These are phyloP conservation scores for Leptodontidium sp. DNA, from an alignment of 2,329 filamentous ascomycete genomes.

Conservation along the genomic window DNA sequence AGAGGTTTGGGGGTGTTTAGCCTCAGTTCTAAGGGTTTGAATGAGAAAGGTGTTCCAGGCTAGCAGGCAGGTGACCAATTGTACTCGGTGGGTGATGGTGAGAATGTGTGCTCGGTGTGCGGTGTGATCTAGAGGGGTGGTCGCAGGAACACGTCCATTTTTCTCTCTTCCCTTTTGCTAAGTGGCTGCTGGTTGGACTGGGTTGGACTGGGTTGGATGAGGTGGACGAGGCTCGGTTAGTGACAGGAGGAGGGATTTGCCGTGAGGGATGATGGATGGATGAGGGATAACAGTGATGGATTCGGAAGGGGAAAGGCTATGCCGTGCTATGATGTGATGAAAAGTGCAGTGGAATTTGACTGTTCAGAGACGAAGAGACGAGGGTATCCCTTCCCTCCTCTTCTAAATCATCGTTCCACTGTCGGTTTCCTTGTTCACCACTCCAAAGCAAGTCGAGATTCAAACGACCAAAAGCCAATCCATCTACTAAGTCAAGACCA, in stretches of 20 bases:
- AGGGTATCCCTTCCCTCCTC: neutral
- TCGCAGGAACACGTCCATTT: constrained; percentile 35
- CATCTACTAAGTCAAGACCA: neutral
- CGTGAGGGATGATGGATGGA: neutral
- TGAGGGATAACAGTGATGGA: neutral
- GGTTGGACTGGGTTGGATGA: neutral
- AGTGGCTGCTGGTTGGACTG: neutral
- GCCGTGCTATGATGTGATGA: neutral
- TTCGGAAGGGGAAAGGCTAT: neutral
- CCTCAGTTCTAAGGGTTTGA: constrained; percentile 15
- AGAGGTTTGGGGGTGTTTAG: neutral
- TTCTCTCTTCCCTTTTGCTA: neutral
- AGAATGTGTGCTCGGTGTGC: neutral
- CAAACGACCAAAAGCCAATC: too few relatives aligned
- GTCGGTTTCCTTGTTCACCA: neutral
- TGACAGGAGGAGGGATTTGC: constrained; percentile 1
- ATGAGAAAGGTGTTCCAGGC: too few relatives aligned
- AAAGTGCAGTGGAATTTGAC: neutral
- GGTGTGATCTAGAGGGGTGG: constrained; percentile 21
- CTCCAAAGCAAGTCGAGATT: neutral
- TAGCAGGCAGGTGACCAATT: neutral
- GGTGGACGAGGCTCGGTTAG: neutral
- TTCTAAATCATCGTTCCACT: neutral
- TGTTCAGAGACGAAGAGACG: neutral
- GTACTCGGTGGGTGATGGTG: neutral